These are phyloP conservation scores for Triticum dicoccoides DNA, from an alignment of 176 grass and related monocot species.

Conservation along the genomic window DNA sequence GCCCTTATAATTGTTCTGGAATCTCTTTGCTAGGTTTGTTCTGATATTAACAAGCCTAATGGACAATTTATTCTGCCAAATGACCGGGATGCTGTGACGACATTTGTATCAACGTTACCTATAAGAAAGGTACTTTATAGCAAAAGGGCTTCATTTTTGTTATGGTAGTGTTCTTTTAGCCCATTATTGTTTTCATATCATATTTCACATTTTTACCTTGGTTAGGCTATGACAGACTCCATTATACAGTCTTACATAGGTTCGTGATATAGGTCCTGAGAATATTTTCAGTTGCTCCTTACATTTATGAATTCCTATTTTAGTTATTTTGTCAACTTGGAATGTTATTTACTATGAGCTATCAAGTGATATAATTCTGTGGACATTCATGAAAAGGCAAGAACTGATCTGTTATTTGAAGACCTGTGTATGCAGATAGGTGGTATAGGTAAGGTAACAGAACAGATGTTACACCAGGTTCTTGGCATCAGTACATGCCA, in stretches of 20 bases:
- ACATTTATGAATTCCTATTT: background rate
- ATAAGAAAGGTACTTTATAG: constrained; percentile 78
- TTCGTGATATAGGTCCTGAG: background rate
- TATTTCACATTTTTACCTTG: constrained; percentile 4
- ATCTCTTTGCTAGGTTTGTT: constrained; percentile 78
- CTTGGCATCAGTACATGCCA: constrained; percentile 88
- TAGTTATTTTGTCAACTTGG: constrained; percentile 1
- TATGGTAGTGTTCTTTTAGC: background rate
- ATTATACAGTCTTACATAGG: background rate
- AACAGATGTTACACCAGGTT: constrained; percentile 73
- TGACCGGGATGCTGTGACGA: constrained; percentile 60
- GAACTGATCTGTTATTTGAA: constrained; percentile 47
- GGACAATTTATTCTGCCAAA: constrained; percentile 93
- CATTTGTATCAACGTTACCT: constrained; percentile 89
- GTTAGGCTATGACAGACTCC: constrained; percentile 1
- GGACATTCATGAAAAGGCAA: constrained; percentile 17
- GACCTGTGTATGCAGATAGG: constrained; percentile 78
- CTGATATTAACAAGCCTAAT: constrained; percentile 99
- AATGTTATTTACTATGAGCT: constrained; percentile 2
- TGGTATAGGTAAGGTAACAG: constrained; percentile 97
- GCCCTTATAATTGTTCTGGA: background rate
- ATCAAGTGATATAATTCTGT: background rate
- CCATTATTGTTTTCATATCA: background rate
- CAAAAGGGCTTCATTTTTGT: background rate
- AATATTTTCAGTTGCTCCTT: background rate